Evolutionary conservation across 345 rosid genomes (phyloP).

Genomic region (Lenwebbia sp.): DNA sequence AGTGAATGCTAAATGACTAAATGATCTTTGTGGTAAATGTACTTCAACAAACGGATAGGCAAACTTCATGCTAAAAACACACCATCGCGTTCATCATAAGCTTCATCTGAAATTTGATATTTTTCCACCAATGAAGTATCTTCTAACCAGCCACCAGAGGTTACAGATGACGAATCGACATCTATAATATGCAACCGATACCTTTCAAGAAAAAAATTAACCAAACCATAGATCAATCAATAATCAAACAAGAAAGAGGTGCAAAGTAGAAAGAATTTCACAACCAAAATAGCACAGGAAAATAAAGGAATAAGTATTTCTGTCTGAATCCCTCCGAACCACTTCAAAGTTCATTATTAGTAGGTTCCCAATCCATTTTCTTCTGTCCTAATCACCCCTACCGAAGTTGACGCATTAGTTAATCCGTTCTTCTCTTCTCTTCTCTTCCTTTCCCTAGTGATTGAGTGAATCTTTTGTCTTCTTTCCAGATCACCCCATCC

Average conservation of each 20-base stretch:
- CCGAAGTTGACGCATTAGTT: background rate
- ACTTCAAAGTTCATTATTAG: background rate
- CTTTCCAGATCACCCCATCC: background rate
- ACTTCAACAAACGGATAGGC: too few species aligned
- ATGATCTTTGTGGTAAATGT: too few species aligned
- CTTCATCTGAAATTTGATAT: too few species aligned
- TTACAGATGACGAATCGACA: constrained; percentile 86
- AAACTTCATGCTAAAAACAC: too few species aligned
- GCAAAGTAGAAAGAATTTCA: background rate
- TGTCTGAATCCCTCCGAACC: background rate
- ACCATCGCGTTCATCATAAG: too few species aligned
- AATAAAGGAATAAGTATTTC: background rate
- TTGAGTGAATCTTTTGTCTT: background rate
- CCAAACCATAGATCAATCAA: background rate
- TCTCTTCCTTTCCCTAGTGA: background rate
- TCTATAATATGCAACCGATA: constrained; percentile 68
- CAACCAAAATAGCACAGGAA: background rate
- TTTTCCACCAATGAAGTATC: constrained; percentile 85
- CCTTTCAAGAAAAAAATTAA: constrained; percentile 21
- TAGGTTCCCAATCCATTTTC: background rate
- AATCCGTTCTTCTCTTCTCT: background rate
- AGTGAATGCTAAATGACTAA: too few species aligned
- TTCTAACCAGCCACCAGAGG: constrained; percentile 90
- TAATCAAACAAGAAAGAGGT: background rate
- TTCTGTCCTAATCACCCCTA: background rate